phyloP scores from a whole-genome alignment of 2,329 filamentous ascomycete species.

The Colletotrichum lini region DNA sequence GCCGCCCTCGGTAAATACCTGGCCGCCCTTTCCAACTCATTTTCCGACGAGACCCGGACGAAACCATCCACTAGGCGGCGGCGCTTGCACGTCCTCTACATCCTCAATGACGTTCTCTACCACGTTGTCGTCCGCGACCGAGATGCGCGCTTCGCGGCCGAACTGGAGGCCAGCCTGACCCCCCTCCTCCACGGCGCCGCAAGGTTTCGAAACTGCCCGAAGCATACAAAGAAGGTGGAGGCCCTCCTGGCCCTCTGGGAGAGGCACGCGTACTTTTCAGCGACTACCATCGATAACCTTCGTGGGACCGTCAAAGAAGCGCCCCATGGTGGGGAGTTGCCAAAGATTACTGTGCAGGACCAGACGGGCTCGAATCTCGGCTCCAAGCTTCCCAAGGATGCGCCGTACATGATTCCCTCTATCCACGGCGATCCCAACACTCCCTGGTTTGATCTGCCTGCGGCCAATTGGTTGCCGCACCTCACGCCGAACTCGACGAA shows the following conservation, averaged over 20 bases:
- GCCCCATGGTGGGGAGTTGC: constrained; percentile 42
- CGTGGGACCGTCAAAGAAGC: constrained; percentile 67
- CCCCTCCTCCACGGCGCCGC: constrained; percentile 73
- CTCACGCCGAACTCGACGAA: constrained; percentile 82
- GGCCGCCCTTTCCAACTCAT: constrained; percentile 75
- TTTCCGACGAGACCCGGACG: constrained; percentile 48
- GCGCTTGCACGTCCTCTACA: constrained; percentile 81
- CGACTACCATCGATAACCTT: constrained; percentile 70
- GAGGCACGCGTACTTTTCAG: constrained; percentile 73
- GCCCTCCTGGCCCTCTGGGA: constrained; percentile 80
- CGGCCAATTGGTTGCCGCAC: constrained; percentile 84
- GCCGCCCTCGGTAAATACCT: constrained; percentile 83
- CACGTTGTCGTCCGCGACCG: constrained; percentile 71
- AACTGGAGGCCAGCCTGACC: constrained; percentile 71
- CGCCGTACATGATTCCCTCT: constrained; percentile 80
- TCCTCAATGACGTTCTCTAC: constrained; percentile 84
- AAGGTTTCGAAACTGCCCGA: constrained; percentile 72
- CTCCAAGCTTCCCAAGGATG: constrained; percentile 60
- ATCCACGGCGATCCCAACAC: constrained; percentile 81
- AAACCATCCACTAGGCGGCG: constrained; percentile 74
- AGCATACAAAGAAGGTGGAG: constrained; percentile 75
- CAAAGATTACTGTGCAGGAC: constrained; percentile 24
- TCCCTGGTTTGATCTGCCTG: constrained; percentile 87
- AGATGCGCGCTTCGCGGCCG: constrained; percentile 65
- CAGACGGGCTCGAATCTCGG: constrained; percentile 45